Conservation (phyloP, 768 basidiomycete genomes). For the Heimioporus sp. region DNA sequence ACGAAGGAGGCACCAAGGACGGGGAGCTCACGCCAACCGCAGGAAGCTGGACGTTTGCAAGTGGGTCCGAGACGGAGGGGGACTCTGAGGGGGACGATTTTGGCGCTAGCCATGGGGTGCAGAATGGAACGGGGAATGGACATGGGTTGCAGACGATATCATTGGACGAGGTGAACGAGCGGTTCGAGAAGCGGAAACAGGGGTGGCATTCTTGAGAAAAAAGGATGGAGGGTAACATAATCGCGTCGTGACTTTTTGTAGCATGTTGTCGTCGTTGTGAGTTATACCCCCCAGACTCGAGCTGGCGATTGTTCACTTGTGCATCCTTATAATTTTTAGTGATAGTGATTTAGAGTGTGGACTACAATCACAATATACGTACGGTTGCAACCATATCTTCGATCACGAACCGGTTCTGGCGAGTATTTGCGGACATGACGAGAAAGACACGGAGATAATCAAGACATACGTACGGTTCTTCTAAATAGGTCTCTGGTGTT, state of each 20-base stretch:
- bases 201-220: slow-evolving; percentile 13
- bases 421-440: slow-evolving; percentile 11
- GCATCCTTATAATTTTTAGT: too few species aligned
- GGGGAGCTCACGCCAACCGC: slow-evolving; percentile 60
- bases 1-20: slow-evolving; percentile 23
- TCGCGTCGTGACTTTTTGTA: too few species aligned
- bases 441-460: background rate
- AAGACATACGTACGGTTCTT: slow-evolving; percentile 23
- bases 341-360: too few species aligned
- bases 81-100: slow-evolving; percentile 34
- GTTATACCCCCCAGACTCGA: too few species aligned
- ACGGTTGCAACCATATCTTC: background rate
- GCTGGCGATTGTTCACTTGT: too few species aligned
- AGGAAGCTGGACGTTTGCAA: slow-evolving; percentile 71
- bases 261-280: too few species aligned
- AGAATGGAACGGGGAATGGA: slow-evolving; percentile 12
- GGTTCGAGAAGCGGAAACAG: slow-evolving; percentile 15
- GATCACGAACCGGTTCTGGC: slow-evolving; percentile 18
- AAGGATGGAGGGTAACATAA: too few species aligned
- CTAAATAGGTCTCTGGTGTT: slow-evolving; percentile 28
- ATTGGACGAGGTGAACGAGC: slow-evolving; percentile 23
- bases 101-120: slow-evolving; percentile 12
- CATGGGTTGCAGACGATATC: slow-evolving; percentile 28
- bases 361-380: slow-evolving; percentile 3
- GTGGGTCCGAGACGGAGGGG: slow-evolving; percentile 32